A percentile compares a stretch with the other conserved stretches of the same genome.
Conservation (phyloP, 225 moss, liverwort and hornwort genomes). For the Pseudisothecium myosuroides region DNA sequence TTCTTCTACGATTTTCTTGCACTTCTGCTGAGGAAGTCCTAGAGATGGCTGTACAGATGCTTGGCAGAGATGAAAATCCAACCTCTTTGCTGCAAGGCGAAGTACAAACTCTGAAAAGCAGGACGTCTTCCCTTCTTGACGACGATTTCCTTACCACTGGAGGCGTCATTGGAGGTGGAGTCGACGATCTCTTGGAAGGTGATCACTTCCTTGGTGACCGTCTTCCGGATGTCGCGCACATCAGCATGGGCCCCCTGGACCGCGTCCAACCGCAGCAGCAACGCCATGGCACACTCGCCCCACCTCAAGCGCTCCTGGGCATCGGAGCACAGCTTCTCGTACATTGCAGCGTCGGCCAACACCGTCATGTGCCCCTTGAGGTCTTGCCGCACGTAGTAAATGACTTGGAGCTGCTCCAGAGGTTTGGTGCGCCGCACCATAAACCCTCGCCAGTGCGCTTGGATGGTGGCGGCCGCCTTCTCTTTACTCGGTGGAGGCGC, state of each 20-base stretch:
- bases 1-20: not conserved
- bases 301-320: constrained; percentile 19
- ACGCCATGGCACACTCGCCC: constrained; percentile 43
- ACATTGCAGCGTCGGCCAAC: constrained; percentile 8
- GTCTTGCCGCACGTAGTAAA: constrained; percentile 22
- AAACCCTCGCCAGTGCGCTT: constrained; percentile 29
- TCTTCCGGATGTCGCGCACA: constrained; percentile 52
- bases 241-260: constrained; percentile 51
- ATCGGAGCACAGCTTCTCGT: constrained; percentile 27
- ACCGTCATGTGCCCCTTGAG: constrained; percentile 23
- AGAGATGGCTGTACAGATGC: not conserved
- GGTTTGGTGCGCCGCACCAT: constrained; percentile 19
- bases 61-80: constrained; percentile 27
- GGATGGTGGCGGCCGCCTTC: constrained; percentile 19
- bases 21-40: not conserved
- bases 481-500: constrained; percentile 30
- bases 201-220: constrained; percentile 43
- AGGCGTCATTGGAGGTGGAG: constrained; percentile 8
- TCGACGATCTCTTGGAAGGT: constrained; percentile 48
- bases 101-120: not conserved
- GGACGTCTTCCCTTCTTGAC: not conserved
- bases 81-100: constrained; percentile 11
- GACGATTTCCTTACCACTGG: not conserved
- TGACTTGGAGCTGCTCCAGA: constrained; percentile 14
- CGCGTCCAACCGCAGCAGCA: constrained; percentile 29